Base-by-base conservation (phyloP, 371 early-diverging fungal genomes). In the Haplosporangium sp. region DNA sequence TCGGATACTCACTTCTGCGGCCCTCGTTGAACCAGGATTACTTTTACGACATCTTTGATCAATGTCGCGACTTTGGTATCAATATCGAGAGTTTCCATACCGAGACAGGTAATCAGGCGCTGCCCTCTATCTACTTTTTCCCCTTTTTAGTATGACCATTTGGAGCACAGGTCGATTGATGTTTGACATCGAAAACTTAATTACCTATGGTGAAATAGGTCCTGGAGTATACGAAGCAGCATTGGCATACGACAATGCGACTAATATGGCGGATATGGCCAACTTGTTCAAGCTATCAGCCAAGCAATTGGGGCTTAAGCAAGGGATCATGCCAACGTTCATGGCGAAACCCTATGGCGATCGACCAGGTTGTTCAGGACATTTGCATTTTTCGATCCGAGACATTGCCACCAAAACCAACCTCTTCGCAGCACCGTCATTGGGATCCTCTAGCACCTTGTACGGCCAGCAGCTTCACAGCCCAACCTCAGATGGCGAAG, bases 151-250 rank as follows among this genome's bases (percentile, higher is more conserved):
- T 29, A 29, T 4, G 4, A 29, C 29, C 29, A 29, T 29, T 2
- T 29, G 29, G 29, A 29, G 29, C 29, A 4, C 29, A 29, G 4
- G 29, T 29, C 29, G 29, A 29, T 29, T 29, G 29, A 29, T 29
- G 4, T 29, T 29, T 29, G 4, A 29, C 29, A 4, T 47, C 11
- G 6, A 46, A 1, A 16, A 23, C 55, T 45, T 58, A 20, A n/a
- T 41, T 45, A 45, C 13, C 6, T 18, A 6, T 4, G 51, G 5
- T 18, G 12, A 11, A 36, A 23, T 61, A 83, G 92, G 95, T 5
- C 94, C 95, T 4, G 95, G 95, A 29, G 94, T 94, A 1, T 94
- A 89, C 75, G 95, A 95, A 67, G 94, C 92, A 1, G 95, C 95
- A 0, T 64, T 95, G 8, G 69, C 83, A 14, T 94, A 94, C 79